These are phyloP conservation scores for Pholiota molesta DNA, from an alignment of 768 basidiomycete genomes.

Conservation along the genomic window DNA sequence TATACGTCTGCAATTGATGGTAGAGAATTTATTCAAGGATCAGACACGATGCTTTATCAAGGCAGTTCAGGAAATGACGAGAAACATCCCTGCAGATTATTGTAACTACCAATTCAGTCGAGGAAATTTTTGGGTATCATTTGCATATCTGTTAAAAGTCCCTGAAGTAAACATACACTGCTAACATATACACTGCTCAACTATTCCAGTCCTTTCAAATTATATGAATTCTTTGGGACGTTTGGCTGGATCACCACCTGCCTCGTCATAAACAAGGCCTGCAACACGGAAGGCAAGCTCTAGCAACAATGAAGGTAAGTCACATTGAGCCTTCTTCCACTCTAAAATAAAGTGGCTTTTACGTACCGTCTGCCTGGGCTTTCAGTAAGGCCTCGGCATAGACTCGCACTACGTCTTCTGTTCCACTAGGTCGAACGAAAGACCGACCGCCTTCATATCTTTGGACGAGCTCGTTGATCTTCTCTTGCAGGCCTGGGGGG, in stretches of 20 bases:
- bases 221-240: constrained; percentile 80
- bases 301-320: constrained; percentile 29
- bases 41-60: no score
- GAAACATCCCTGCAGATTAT: background rate
- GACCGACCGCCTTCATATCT: constrained; percentile 84
- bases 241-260: constrained; percentile 73
- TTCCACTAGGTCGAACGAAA: constrained; percentile 96
- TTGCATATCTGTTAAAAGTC: background rate
- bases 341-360: background rate
- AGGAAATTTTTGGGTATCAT: background rate
- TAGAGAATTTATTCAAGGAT: no score
- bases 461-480: constrained; percentile 79
- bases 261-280: constrained; percentile 82
- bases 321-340: background rate
- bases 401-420: constrained; percentile 96
- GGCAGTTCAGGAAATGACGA: background rate
- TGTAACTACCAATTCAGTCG: no score
- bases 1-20: no score
- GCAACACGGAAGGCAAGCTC: constrained; percentile 88
- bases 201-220: constrained; percentile 29
- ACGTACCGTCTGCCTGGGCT: constrained; percentile 82
- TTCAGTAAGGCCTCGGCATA: constrained; percentile 89
- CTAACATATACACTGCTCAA: background rate
- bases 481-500: constrained; percentile 78
- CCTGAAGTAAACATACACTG: background rate